Conservation (phyloP, 163 green algal genomes). For the Volvox carteri region DNA sequence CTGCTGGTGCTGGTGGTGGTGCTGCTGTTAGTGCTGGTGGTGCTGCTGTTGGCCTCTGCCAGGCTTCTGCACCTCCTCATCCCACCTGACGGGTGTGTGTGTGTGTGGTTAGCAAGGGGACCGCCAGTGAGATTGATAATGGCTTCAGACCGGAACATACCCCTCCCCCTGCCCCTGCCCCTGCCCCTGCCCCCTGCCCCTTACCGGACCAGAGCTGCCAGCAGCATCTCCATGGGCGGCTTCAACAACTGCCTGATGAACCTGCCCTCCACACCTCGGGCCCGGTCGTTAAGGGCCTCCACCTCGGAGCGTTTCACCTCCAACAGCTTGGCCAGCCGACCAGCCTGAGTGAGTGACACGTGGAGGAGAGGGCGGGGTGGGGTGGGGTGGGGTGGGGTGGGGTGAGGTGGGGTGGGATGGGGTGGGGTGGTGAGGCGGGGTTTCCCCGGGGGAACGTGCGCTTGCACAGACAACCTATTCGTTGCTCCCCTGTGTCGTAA, state of each 20-base stretch:
- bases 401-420: not conserved
- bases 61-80: conserved; percentile 12
- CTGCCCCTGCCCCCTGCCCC: not conserved
- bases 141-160: too few relatives aligned
- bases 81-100: not conserved
- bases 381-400: not conserved
- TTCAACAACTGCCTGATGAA: conserved; percentile 49
- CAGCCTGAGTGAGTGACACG: not conserved
- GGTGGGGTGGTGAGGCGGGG: not conserved
- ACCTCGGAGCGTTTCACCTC: conserved; percentile 47
- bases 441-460: not conserved
- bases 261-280: conserved; percentile 24
- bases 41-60: not conserved
- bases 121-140: too few relatives aligned
- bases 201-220: conserved; percentile 43
- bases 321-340: conserved; percentile 8
- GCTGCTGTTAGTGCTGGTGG: not conserved
- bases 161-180: too few relatives aligned
- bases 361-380: not conserved
- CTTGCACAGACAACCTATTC: not conserved
- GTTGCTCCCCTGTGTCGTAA: not conserved
- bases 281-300: conserved; percentile 38
- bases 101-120: not conserved
- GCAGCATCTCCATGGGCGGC: conserved; percentile 46
- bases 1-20: not conserved